Conservation (phyloP, 2,329 filamentous ascomycete species). For the Paecilomyces fulvus region DNA sequence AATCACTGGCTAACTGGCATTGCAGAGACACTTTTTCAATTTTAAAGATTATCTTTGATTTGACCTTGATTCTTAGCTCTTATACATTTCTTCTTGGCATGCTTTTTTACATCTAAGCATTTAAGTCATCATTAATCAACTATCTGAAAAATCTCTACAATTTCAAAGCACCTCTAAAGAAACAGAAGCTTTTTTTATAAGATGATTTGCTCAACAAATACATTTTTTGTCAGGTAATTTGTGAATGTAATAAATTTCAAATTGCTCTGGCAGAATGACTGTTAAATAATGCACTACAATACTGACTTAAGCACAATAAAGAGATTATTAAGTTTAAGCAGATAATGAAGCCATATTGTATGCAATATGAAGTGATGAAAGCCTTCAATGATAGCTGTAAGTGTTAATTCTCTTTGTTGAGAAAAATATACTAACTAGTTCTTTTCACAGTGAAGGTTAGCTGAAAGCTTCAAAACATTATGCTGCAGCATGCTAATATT, state of each 20-base stretch:
- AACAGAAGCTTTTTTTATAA: background rate
- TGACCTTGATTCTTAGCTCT: too few species aligned
- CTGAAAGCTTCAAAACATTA: constrained; percentile 14
- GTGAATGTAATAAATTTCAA: constrained; percentile 13
- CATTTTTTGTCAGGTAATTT: constrained; percentile 21
- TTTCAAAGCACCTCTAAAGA: too few species aligned
- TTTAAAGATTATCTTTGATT: too few species aligned
- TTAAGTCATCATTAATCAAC: too few species aligned
- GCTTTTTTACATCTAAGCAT: too few species aligned
- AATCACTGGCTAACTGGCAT: too few species aligned
- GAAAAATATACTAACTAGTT: background rate
- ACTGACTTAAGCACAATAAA: constrained; percentile 19
- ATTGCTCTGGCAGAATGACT: constrained; percentile 20
- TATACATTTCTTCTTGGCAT: too few species aligned
- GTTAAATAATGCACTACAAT: constrained; percentile 14
- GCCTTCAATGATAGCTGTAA: constrained; percentile 31
- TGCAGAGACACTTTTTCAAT: too few species aligned
- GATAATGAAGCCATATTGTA: constrained; percentile 24
- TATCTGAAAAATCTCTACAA: too few species aligned
- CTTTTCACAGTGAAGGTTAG: constrained; percentile 9
- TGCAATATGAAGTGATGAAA: constrained; percentile 28
- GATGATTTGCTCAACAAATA: constrained; percentile 14
- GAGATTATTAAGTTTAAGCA: constrained; percentile 25
- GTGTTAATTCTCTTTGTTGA: constrained; percentile 8
- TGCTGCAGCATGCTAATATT: constrained; percentile 17